phyloP scores from a whole-genome alignment of 2,329 filamentous ascomycete species.

The Fonsecaea monophora region DNA sequence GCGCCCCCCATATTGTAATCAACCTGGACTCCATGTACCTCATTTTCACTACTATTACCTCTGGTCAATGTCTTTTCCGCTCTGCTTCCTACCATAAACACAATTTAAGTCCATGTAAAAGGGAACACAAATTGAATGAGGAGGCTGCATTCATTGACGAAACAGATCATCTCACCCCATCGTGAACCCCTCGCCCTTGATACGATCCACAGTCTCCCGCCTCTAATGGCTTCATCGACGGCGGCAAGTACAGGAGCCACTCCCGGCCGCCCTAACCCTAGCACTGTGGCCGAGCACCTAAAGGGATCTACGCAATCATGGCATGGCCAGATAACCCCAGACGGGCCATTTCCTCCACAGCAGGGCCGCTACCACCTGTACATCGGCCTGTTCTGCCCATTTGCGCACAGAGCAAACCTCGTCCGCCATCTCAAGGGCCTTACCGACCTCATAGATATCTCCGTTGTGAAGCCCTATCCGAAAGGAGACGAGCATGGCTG shows the following conservation, averaged over 20 bases:
- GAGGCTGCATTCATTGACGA: conserved; percentile 6
- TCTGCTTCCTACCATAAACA: background rate
- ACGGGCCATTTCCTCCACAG: conserved; percentile 58
- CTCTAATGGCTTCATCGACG: conserved; percentile 3
- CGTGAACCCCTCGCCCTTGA: background rate
- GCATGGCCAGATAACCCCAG: conserved; percentile 58
- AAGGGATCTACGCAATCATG: conserved; percentile 45
- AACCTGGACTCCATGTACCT: too few species aligned
- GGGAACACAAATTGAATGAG: background rate
- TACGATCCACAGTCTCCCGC: background rate
- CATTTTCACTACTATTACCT: too few species aligned
- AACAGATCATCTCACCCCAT: background rate
- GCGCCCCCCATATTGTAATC: conserved; percentile 11
- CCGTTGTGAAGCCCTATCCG: conserved; percentile 69
- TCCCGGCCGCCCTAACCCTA: conserved; percentile 30
- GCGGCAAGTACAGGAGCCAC: conserved; percentile 17
- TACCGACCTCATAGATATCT: conserved; percentile 59
- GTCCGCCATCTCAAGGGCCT: conserved; percentile 66
- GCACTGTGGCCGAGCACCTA: conserved; percentile 36
- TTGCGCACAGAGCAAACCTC: conserved; percentile 67
- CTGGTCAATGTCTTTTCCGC: background rate
- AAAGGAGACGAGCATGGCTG: conserved; percentile 69
- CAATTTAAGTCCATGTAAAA: background rate
- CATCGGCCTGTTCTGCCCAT: conserved; percentile 69
- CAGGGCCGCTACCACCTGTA: conserved; percentile 63